Evolutionary conservation across 1,139 yeast genomes (phyloP), one percentile per base, ranked within the genome.

Genomic region (Pichia terricola): DNA sequence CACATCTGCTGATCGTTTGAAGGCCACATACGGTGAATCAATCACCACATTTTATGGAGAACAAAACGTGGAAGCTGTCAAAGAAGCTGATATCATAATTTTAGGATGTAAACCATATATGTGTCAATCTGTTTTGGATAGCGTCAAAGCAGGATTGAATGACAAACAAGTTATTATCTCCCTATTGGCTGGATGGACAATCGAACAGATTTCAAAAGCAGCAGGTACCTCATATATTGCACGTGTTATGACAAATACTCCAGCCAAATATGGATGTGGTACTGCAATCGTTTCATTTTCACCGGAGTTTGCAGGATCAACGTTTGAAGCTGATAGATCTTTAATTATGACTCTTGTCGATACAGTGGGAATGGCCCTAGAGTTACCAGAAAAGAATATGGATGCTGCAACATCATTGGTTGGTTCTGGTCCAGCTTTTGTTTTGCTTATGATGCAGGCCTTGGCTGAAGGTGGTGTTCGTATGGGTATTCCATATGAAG

Each of bases 231-330:
- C 68, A 4, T 67, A 70, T 43, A 79, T 89, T 40, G 87, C 94
- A 40, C 77, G 95, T 53, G 95, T 94, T n/a, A 89, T 94, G 95
- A 91, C 98, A 47, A 91, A 91, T 65, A 91, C 98, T 0, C 97
- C 98, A 4, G 94, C 96, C 37, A 84, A 81, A 62, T 81, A 70
- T 62, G 96, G 96, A 6, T 77, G 81, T 57, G 98, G 97, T 42
- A 87, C 94, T 73, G 96, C 97, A 7, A 89, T 87, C 27, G 79
- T 91, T 27, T 76, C 91, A 3, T 79, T 81, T 53, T 70, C 85
- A n/a, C 26, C 37, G n/a, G 40, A 27, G 5, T 40, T 47, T 33
- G 44, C 38, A 35, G 37, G 32, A 26, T 55, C 66, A 16, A 67
- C 65, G 30, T 76, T 77, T 10, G 67, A 72, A 43, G 59, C 54